Evolutionary conservation across 1,139 yeast species (phyloP).

Genomic region (Saccharomycopsis hybrid): DNA sequence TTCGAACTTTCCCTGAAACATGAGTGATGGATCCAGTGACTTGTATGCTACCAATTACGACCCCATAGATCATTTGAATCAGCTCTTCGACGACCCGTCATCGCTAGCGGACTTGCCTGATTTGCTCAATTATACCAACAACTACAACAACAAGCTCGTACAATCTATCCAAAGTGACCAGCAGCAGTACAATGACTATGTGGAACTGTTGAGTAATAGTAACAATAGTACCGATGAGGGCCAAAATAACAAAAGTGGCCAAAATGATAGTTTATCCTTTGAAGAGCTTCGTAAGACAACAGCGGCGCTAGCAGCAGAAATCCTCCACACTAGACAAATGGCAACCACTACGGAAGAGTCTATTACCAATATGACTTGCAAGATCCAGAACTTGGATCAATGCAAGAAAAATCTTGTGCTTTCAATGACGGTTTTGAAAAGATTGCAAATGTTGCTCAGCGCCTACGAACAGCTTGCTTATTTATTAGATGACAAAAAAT

Average conservation of each 20-base stretch:
- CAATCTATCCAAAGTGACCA: slow-evolving; percentile 34
- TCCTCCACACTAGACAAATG: slow-evolving; percentile 40
- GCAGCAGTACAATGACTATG: slow-evolving; percentile 29
- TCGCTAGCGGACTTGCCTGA: slow-evolving; percentile 44
- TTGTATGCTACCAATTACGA: slow-evolving; percentile 29
- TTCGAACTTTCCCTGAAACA: too few species aligned
- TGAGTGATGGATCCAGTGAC: slow-evolving; percentile 4
- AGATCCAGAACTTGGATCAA: slow-evolving; percentile 71
- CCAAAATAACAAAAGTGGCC: too few species aligned
- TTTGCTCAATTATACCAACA: slow-evolving; percentile 26
- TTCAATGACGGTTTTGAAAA: slow-evolving; percentile 78
- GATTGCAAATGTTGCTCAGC: slow-evolving; percentile 78
- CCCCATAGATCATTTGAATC: slow-evolving; percentile 33
- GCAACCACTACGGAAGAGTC: slow-evolving; percentile 54
- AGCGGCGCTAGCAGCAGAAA: slow-evolving; percentile 31
- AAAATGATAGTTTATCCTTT: slow-evolving; percentile 17
- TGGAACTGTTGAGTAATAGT: slow-evolving; percentile 20
- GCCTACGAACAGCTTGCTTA: slow-evolving; percentile 62
- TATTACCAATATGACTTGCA: slow-evolving; percentile 65
- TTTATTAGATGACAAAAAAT: not conserved
- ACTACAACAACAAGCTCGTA: slow-evolving; percentile 43
- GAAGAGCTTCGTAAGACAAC: slow-evolving; percentile 34
- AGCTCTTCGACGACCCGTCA: slow-evolving; percentile 38
- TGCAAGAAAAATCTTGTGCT: slow-evolving; percentile 77
- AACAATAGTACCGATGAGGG: too few species aligned